Conservation (phyloP, 2,329 filamentous ascomycete species). For the Stenocarpella maydis region DNA sequence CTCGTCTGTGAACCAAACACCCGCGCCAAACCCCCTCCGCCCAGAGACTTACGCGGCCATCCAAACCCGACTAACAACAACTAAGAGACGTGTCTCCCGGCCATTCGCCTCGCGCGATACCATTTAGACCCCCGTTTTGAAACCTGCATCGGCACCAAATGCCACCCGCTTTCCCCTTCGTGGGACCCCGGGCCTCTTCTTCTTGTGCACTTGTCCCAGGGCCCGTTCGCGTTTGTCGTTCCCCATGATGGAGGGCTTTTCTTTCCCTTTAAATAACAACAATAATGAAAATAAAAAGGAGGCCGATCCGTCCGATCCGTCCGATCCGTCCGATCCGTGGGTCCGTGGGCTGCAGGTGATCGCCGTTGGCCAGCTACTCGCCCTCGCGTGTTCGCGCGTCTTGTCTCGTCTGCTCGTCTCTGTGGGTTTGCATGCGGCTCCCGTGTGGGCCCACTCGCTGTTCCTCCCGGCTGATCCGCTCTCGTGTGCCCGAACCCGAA, state of each 20-base stretch:
- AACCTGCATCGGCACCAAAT: slow-evolving; percentile 1
- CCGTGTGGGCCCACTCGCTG: slow-evolving; percentile 9
- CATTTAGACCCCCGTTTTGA: slow-evolving; percentile 4
- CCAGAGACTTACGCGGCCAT: slow-evolving; percentile 5
- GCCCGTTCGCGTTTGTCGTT: slow-evolving; percentile 2
- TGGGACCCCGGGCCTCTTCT: neutral
- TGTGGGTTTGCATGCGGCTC: slow-evolving; percentile 15
- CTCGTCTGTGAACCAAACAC: slow-evolving; percentile 14
- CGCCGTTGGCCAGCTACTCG: slow-evolving; percentile 3
- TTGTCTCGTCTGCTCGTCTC: slow-evolving; percentile 4
- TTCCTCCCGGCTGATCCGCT: slow-evolving; percentile 15
- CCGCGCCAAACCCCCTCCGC: neutral
- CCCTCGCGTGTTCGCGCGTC: neutral
- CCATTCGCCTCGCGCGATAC: slow-evolving; percentile 7
- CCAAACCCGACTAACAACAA: neutral
- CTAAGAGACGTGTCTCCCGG: slow-evolving; percentile 13
- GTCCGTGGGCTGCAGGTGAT: slow-evolving; percentile 21
- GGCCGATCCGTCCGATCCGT: too few relatives aligned
- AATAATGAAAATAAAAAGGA: too few relatives aligned
- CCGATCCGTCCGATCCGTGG: slow-evolving; percentile 25
- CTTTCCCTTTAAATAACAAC: too few relatives aligned
- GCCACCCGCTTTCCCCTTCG: neutral
- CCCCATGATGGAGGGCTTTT: neutral
- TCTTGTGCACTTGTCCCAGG: neutral
- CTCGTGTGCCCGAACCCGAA: slow-evolving; percentile 23